phyloP scores from a whole-genome alignment of 1,139 yeast genomes.

The Geotrichum citri-aurantii region DNA sequence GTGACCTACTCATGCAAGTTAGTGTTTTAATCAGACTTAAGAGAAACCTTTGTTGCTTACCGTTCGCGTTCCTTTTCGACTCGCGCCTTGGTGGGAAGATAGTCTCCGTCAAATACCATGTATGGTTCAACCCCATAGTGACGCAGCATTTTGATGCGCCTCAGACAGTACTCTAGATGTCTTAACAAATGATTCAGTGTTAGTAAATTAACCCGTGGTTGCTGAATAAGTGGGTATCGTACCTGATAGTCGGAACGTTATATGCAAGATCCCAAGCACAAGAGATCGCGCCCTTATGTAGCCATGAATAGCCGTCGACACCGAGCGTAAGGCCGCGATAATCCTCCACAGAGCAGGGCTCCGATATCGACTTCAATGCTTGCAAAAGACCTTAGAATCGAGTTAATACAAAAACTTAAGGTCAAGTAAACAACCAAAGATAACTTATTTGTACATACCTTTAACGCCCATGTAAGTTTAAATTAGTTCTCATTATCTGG shows the following conservation, averaged over 20 bases:
- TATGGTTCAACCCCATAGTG: slow-evolving; percentile 72
- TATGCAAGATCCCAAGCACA: slow-evolving; percentile 82
- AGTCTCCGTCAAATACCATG: slow-evolving; percentile 91
- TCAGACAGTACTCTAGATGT: slow-evolving; percentile 48
- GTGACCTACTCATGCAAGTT: slow-evolving; percentile 26
- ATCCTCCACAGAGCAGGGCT: slow-evolving; percentile 49
- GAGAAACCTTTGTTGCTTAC: slow-evolving; percentile 2
- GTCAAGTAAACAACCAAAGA: no score
- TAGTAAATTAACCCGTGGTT: neutral
- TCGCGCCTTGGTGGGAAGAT: slow-evolving; percentile 68
- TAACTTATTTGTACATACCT: no score
- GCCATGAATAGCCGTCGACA: slow-evolving; percentile 95
- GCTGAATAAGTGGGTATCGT: slow-evolving; percentile 26
- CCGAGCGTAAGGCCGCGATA: slow-evolving; percentile 78
- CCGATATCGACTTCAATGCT: slow-evolving; percentile 65
- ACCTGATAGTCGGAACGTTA: slow-evolving; percentile 63
- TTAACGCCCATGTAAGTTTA: slow-evolving; percentile 22
- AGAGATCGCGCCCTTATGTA: slow-evolving; percentile 76
- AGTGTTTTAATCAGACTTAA: neutral
- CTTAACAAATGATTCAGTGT: slow-evolving; percentile 10
- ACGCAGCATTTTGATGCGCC: slow-evolving; percentile 58
- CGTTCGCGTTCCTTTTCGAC: slow-evolving; percentile 63
- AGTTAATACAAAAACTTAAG: no score
- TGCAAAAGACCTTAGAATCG: slow-evolving; percentile 72
- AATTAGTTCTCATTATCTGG: neutral